Conservation (phyloP, 768 basidiomycete genomes). For the Gyrodon lividus region DNA sequence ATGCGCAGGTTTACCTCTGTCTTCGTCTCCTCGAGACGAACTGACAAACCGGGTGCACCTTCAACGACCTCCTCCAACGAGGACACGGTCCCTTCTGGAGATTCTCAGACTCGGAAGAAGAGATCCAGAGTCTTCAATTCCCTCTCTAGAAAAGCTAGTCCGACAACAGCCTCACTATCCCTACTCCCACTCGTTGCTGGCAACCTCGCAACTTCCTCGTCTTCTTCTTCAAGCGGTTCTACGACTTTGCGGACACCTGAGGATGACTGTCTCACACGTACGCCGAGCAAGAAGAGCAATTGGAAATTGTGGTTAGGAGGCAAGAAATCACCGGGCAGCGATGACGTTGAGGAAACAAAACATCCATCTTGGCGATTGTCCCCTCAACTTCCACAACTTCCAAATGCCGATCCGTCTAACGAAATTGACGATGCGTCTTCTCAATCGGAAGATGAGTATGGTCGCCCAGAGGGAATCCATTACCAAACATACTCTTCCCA, state of each 20-base stretch:
- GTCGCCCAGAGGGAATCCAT: slow-evolving; percentile 16
- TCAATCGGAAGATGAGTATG: slow-evolving; percentile 38
- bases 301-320: slow-evolving; percentile 59
- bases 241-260: slow-evolving; percentile 56
- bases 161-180: slow-evolving; percentile 14
- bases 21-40: slow-evolving; percentile 43
- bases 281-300: slow-evolving; percentile 41
- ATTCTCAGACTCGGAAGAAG: slow-evolving; percentile 22
- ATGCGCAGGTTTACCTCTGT: slow-evolving; percentile 71
- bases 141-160: slow-evolving; percentile 27
- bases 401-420: slow-evolving; percentile 21
- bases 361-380: slow-evolving; percentile 34
- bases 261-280: slow-evolving; percentile 45
- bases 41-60: slow-evolving; percentile 26
- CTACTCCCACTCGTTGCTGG: slow-evolving; percentile 23
- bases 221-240: slow-evolving; percentile 61
- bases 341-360: slow-evolving; percentile 26
- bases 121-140: slow-evolving; percentile 23
- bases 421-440: slow-evolving; percentile 36
- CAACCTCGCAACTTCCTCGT: slow-evolving; percentile 49
- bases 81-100: slow-evolving; percentile 7
- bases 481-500: slow-evolving; percentile 21
- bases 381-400: slow-evolving; percentile 19
- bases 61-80: slow-evolving; percentile 16
- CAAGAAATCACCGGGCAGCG: slow-evolving; percentile 30